phyloP scores from a whole-genome alignment of 2,329 filamentous ascomycete genomes.

The Sphaceloma murrayae region DNA sequence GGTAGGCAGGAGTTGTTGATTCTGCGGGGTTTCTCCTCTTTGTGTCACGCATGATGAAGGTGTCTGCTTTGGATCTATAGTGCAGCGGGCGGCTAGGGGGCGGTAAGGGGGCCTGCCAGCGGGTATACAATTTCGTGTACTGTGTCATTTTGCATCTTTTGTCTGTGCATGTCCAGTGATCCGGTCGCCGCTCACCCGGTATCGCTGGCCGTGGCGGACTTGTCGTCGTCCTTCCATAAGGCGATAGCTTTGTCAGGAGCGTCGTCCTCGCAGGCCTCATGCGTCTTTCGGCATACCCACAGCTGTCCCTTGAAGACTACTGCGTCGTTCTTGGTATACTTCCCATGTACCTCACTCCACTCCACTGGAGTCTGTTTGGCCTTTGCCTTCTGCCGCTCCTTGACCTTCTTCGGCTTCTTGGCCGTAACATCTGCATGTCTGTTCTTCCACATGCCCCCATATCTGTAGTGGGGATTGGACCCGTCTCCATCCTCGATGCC shows the following conservation, averaged over 20 bases:
- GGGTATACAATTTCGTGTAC: neutral
- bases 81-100: neutral
- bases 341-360: constrained; percentile 3
- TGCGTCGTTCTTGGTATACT: constrained; percentile 15
- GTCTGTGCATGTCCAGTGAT: too few relatives aligned
- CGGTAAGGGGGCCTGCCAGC: neutral
- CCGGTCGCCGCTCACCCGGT: neutral
- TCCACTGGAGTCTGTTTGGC: neutral
- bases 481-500: constrained; percentile 35
- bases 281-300: constrained; percentile 16
- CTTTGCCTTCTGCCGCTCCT: constrained; percentile 25
- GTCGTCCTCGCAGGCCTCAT: neutral
- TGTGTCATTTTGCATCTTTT: neutral
- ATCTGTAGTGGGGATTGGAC: constrained; percentile 30
- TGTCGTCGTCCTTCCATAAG: constrained; percentile 17
- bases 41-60: constrained; percentile 15
- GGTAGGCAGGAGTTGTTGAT: constrained; percentile 13
- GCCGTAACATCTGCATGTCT: constrained; percentile 34
- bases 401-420: constrained; percentile 35
- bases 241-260: constrained; percentile 3
- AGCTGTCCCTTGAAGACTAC: constrained; percentile 4
- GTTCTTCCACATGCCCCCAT: constrained; percentile 38
- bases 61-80: constrained; percentile 15
- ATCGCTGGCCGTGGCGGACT: constrained; percentile 3
- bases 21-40: constrained; percentile 11